Evolutionary conservation across 106 monocot species (phyloP).

Genomic region (Dioscorea alata): DNA sequence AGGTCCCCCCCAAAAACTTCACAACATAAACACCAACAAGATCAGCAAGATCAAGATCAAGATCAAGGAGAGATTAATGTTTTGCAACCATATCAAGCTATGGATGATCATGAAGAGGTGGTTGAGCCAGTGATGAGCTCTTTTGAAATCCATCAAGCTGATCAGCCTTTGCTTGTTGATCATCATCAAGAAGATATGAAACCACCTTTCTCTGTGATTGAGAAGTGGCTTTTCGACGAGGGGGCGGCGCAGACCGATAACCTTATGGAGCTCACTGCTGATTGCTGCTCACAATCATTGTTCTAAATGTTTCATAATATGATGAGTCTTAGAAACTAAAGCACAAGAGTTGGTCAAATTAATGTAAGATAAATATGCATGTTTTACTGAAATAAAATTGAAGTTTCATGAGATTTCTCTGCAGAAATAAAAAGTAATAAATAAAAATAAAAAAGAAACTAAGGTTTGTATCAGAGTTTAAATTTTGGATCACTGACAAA

Average conservation of each 20-base stretch:
- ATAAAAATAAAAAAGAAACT: no score
- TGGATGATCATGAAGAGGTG: constrained; percentile 4
- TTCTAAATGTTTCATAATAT: constrained; percentile 7
- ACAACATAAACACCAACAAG: constrained; percentile 4
- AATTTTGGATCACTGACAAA: not conserved
- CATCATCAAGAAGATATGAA: constrained; percentile 9
- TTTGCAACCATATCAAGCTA: constrained; percentile 12
- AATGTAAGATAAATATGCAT: not conserved
- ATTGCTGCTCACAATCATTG: constrained; percentile 19
- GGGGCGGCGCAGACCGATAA: constrained; percentile 18
- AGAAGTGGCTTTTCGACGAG: constrained; percentile 57
- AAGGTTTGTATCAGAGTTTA: not conserved
- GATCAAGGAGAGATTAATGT: constrained; percentile 1
- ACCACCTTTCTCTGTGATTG: constrained; percentile 32
- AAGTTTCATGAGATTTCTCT: not conserved
- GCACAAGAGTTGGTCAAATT: not conserved
- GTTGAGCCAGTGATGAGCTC: constrained; percentile 5
- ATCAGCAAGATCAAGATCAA: not conserved
- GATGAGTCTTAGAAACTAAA: not conserved
- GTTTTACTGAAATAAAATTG: not conserved
- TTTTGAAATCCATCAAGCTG: not conserved
- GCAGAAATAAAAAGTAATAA: not conserved
- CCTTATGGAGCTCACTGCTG: constrained; percentile 19
- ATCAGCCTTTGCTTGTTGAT: not conserved
- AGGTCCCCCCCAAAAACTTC: constrained; percentile 15